Conservation (phyloP, 2,329 filamentous ascomycete genomes). For the Nothophoma quercina region DNA sequence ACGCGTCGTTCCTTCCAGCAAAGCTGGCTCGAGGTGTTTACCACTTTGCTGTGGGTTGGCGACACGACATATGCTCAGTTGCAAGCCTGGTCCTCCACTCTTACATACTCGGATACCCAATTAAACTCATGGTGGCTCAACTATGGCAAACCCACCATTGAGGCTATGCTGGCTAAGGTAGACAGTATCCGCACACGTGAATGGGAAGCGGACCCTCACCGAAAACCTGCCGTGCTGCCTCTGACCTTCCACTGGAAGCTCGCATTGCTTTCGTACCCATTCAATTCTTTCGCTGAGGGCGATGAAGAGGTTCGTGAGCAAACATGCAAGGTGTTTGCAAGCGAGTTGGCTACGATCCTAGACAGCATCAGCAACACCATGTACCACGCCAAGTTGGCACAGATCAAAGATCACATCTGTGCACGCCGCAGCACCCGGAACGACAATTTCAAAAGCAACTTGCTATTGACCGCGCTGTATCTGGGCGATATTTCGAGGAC, state of each 20-base stretch:
- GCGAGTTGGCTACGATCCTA: conserved; percentile 20
- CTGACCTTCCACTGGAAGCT: conserved; percentile 36
- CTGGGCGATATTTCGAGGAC: conserved; percentile 36
- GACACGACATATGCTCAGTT: conserved; percentile 14
- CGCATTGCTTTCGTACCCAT: conserved; percentile 35
- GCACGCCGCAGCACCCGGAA: not conserved
- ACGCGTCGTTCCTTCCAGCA: conserved; percentile 24
- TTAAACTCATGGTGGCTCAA: conserved; percentile 20
- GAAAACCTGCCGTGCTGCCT: conserved; percentile 29
- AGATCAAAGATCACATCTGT: conserved; percentile 16
- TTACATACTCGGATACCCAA: not conserved
- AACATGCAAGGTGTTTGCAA: conserved; percentile 28
- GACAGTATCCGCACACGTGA: conserved; percentile 27
- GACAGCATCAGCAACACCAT: conserved; percentile 23
- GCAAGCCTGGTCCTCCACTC: not conserved
- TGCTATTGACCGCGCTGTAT: conserved; percentile 21
- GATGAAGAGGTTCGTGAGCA: conserved; percentile 10
- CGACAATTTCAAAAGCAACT: not conserved
- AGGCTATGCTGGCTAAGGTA: conserved; percentile 30
- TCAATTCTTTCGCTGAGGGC: not conserved
- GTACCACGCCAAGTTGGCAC: conserved; percentile 26
- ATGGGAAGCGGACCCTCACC: conserved; percentile 31
- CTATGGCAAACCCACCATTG: conserved; percentile 22
- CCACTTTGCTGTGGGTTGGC: conserved; percentile 8
- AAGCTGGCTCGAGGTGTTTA: conserved; percentile 28